Base-by-base conservation (phyloP, 208 protist species). In the Porcisia hertigi region DNA sequence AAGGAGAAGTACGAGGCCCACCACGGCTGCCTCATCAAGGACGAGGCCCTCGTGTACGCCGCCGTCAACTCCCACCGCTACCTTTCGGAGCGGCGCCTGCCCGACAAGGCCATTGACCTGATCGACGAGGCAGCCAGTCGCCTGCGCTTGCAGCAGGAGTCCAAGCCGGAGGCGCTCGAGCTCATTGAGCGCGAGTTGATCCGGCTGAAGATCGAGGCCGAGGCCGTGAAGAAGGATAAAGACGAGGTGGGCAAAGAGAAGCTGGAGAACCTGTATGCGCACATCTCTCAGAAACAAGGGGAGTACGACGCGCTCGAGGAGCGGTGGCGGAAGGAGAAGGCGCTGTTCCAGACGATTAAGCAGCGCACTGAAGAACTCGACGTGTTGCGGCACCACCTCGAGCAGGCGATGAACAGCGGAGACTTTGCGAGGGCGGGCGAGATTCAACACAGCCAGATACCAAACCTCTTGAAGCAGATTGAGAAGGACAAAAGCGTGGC, bases 31-130 rank as follows among this genome's bases (percentile, higher is more conserved):
- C 72, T 91, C 25, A 97, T 98, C 79, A 93, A 92, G 78, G 96
- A 98, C 82, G 84, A 93, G 74, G 94, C 96, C 8, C 82, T 98
- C 45, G 93, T 98, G 45, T 90, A 90, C 74, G 93, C 96, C 43
- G 94, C 95, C 5, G 89, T 95, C 20, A 92, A 95, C 84, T 93
- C 93, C 25, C 84, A 99, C 81, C 88, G 98, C 36, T 99, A 99
- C 87, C 98, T 99, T 62, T 91, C 95, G 8, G 91, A 98, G 47
- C 88, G 99, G 16, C 98, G 98, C 72, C 89, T 99, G 43, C 99
- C 99, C 12, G 99, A 99, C 86, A 99, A 99, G 86, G 98, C 99
- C 2, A 99, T 99, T 69, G 99, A 99, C 87, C 88, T 99, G 14
- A 88, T 99, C 41, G 98, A 99, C 79, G 99, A 99, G 85, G 98